Percentiles rank a stretch among this genome's conserved stretches.
phyloP scores from a whole-genome alignment of 179 eudicot genomes.

The Corrigiola litoralis region DNA sequence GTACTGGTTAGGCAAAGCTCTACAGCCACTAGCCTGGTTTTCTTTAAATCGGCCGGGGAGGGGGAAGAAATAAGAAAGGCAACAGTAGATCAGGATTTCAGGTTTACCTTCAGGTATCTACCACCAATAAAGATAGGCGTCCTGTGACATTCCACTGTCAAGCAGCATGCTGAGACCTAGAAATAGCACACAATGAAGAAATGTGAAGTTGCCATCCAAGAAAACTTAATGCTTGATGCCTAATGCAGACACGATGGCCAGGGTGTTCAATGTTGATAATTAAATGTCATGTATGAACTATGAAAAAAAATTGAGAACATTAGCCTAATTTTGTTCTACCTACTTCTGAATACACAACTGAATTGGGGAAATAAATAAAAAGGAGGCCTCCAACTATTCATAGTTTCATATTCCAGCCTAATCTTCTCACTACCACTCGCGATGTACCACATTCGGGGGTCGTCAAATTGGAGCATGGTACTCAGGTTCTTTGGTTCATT shows the following conservation, averaged over 20 bases:
- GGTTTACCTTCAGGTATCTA: conserved; percentile 83
- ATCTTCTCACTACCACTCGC: no score
- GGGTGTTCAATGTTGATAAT: no score
- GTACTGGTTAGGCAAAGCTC: no score
- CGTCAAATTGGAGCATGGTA: no score
- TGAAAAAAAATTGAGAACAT: neutral
- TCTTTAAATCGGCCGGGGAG: neutral
- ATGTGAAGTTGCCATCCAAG: neutral
- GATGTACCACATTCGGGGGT: no score
- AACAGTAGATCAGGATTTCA: neutral
- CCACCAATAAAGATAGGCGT: conserved; percentile 77
- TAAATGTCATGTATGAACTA: neutral
- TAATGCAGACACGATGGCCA: no score
- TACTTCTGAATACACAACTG: neutral
- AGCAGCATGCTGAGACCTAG: conserved; percentile 61
- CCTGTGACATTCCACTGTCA: conserved; percentile 50
- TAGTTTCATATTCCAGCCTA: no score
- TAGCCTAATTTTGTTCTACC: neutral
- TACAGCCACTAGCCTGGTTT: no score
- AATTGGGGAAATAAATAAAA: neutral
- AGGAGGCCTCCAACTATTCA: no score
- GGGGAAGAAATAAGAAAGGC: neutral
- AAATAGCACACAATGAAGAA: neutral
- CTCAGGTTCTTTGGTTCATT: no score
- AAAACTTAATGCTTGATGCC: neutral